These are phyloP conservation scores for Chlorella sorokiniana DNA, from an alignment of 139 green algal species.

Conservation along the genomic window DNA sequence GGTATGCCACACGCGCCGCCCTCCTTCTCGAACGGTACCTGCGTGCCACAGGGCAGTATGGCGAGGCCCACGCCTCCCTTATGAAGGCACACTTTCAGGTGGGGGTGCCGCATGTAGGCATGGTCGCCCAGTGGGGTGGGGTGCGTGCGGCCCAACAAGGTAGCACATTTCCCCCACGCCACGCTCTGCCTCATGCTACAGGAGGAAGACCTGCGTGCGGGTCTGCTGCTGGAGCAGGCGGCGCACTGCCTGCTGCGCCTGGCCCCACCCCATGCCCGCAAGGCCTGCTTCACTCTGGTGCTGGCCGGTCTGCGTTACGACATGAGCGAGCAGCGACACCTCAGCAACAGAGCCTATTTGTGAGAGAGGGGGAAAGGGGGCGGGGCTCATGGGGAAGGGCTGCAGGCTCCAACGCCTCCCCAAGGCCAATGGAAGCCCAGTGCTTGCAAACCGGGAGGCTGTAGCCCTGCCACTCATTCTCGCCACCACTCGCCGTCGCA, in stretches of 20 bases:
- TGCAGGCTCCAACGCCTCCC: not conserved
- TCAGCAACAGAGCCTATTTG: constrained; percentile 79
- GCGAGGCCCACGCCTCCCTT: constrained; percentile 64
- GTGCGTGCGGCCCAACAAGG: not conserved
- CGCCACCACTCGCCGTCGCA: not conserved
- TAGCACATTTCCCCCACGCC: too few species aligned
- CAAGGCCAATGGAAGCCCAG: too few species aligned
- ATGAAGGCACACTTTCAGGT: constrained; percentile 82
- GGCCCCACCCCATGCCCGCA: constrained; percentile 55
- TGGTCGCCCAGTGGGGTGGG: not conserved
- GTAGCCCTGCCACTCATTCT: not conserved
- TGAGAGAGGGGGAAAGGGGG: constrained; percentile 1
- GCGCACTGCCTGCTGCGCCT: constrained; percentile 73
- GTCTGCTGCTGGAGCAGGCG: constrained; percentile 87
- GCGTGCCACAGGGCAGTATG: constrained; percentile 28
- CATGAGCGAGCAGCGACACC: constrained; percentile 55
- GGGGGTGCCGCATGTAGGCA: not conserved
- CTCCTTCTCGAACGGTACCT: constrained; percentile 55
- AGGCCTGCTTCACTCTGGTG: constrained; percentile 90
- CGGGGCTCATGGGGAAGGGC: not conserved
- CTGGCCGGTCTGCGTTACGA: constrained; percentile 90
- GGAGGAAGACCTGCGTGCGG: constrained; percentile 79
- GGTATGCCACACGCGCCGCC: constrained; percentile 62
- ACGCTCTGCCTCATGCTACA: constrained; percentile 16
- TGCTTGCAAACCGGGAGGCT: too few species aligned